phyloP scores from a whole-genome alignment of 176 grass and related monocot species.

The Avena insularis region DNA sequence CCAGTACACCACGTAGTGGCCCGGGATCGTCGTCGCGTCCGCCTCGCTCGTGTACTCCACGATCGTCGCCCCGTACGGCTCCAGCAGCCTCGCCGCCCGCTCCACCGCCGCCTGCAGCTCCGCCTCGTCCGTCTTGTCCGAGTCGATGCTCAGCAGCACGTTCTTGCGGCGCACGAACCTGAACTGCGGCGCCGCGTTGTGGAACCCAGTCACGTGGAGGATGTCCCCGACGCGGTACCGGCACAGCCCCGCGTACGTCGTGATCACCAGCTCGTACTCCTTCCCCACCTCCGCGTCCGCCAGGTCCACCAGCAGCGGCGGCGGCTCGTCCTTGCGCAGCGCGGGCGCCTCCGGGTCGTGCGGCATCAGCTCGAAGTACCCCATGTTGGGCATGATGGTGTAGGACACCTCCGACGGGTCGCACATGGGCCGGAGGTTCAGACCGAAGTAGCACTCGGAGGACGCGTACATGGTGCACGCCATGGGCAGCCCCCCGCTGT shows the following conservation, averaged over 20 bases:
- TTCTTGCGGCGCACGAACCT: conserved; percentile 89
- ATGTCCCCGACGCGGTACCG: conserved; percentile 90
- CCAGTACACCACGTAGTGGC: conserved; percentile 98
- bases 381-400: conserved; percentile 99
- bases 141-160: conserved; percentile 91
- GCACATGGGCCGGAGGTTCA: conserved; percentile 92
- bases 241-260: conserved; percentile 88
- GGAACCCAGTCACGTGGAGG: conserved; percentile 71
- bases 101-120: conserved; percentile 86
- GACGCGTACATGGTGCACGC: conserved; percentile 98
- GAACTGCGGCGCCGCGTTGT: conserved; percentile 90
- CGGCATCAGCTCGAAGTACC: conserved; percentile 95
- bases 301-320: conserved; percentile 65
- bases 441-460: conserved; percentile 97
- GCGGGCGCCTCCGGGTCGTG: conserved; percentile 29
- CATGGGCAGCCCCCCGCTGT: conserved; percentile 86
- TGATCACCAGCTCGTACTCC: conserved; percentile 95
- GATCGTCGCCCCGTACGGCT: conserved; percentile 58
- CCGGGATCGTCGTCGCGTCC: conserved; percentile 79
- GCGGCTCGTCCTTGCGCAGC: conserved; percentile 2
- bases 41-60: conserved; percentile 91
- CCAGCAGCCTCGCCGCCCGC: conserved; percentile 61
- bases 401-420: conserved; percentile 87
- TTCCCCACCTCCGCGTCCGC: conserved; percentile 70
- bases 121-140: conserved; percentile 94